phyloP scores from a whole-genome alignment of 2,329 filamentous ascomycete genomes.

The Calonectria ilicicola region DNA sequence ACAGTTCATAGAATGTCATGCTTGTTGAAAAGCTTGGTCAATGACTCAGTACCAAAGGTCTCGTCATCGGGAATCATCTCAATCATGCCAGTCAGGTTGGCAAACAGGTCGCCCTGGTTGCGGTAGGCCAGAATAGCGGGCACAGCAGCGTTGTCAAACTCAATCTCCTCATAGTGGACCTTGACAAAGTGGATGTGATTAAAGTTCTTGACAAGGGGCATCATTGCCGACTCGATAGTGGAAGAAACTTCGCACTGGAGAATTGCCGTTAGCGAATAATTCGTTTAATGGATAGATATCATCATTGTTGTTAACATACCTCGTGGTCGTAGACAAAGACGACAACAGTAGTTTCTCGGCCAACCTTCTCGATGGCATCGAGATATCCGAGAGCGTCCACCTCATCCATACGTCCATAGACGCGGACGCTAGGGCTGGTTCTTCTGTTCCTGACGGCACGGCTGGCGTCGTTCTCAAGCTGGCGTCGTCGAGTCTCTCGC shows the following conservation, averaged over 20 bases:
- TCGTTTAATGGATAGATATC: constrained; percentile 25
- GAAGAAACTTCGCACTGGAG: constrained; percentile 80
- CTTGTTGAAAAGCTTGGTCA: constrained; percentile 65
- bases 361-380: constrained; percentile 94
- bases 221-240: constrained; percentile 82
- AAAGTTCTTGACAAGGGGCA: constrained; percentile 78
- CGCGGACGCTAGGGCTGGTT: constrained; percentile 80
- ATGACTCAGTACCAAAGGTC: constrained; percentile 65
- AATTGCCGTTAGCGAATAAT: constrained; percentile 43
- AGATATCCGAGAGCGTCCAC: constrained; percentile 94
- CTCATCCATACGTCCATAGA: constrained; percentile 82
- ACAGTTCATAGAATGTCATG: constrained; percentile 62
- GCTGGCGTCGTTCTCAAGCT: constrained; percentile 76
- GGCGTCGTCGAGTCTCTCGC: constrained; percentile 82
- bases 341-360: constrained; percentile 83
- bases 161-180: constrained; percentile 90
- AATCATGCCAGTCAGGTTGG: constrained; percentile 87
- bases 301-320: constrained; percentile 63
- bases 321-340: constrained; percentile 93
- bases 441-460: constrained; percentile 71
- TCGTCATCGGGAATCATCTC: constrained; percentile 84
- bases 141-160: constrained; percentile 90
- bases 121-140: constrained; percentile 91
- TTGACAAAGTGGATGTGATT: constrained; percentile 87
- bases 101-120: constrained; percentile 88